Conservation (phyloP, 805 yeast genomes). For the Sugiyamaella smithiae region DNA sequence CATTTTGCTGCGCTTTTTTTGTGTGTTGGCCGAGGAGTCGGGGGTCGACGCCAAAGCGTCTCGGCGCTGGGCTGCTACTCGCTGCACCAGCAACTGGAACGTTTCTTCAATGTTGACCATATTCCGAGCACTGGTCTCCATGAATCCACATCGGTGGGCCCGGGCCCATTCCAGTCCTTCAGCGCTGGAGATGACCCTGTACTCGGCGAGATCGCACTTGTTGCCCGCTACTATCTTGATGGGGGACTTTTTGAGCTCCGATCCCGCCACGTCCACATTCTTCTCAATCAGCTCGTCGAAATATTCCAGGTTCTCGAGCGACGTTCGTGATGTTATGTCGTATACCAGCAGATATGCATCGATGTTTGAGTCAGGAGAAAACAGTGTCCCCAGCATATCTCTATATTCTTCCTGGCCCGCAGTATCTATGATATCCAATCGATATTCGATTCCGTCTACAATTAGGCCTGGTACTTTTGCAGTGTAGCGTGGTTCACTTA, state of each 20-base stretch:
- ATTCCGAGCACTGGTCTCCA: constrained; percentile 87
- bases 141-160: constrained; percentile 62
- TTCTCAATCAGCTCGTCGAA: constrained; percentile 48
- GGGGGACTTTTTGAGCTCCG: constrained; percentile 41
- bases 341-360: constrained; percentile 36
- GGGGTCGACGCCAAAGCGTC: background rate
- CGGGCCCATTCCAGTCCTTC: constrained; percentile 59
- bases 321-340: constrained; percentile 32
- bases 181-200: constrained; percentile 53
- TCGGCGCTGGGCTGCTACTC: constrained; percentile 35
- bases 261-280: constrained; percentile 61
- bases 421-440: constrained; percentile 65
- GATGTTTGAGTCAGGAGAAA: constrained; percentile 28
- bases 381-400: constrained; percentile 48
- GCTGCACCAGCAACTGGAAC: constrained; percentile 62
- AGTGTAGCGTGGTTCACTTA: background rate
- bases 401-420: constrained; percentile 80
- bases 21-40: background rate
- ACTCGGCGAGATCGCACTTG: constrained; percentile 57
- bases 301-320: constrained; percentile 32
- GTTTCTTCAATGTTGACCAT: constrained; percentile 81
- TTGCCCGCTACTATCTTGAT: constrained; percentile 72
- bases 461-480: background rate
- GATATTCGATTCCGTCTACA: constrained; percentile 47
- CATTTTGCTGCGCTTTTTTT: background rate